Conservation (phyloP, 768 basidiomycete genomes). For the Phaeotremella fagi region DNA sequence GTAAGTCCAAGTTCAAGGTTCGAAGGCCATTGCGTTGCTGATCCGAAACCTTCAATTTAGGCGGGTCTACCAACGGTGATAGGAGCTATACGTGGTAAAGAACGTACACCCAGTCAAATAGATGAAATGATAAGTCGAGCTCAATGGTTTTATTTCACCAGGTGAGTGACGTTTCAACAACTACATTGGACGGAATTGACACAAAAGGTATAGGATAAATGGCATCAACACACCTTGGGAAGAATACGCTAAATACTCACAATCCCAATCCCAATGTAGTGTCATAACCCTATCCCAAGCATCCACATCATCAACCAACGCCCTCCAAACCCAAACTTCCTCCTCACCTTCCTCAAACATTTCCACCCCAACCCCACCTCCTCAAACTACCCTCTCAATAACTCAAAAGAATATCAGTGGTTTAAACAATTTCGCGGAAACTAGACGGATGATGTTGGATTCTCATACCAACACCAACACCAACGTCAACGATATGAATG, state of each 20-base stretch:
- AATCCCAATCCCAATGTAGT: not conserved
- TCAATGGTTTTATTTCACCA: constrained; percentile 37
- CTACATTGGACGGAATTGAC: not conserved
- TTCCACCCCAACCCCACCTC: not conserved
- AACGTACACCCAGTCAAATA: constrained; percentile 19
- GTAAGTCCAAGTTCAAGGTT: constrained; percentile 10
- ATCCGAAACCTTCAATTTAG: constrained; percentile 2
- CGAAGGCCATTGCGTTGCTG: not conserved
- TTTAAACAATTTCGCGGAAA: constrained; percentile 18
- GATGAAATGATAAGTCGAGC: constrained; percentile 34
- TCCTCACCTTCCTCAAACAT: not conserved
- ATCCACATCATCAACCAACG: not conserved
- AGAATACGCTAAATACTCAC: constrained; percentile 9
- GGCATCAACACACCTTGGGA: constrained; percentile 11
- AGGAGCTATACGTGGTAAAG: constrained; percentile 19
- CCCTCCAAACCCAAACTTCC: not conserved
- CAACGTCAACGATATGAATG: not conserved
- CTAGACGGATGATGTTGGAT: constrained; percentile 21
- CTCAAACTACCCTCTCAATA: not conserved
- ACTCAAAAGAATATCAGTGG: not conserved
- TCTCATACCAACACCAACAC: no score
- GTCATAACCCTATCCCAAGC: not conserved
- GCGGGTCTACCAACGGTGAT: constrained; percentile 33
- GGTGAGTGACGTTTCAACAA: constrained; percentile 6
- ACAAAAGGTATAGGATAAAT: not conserved